Base-by-base conservation (phyloP, 176 grass and related monocot species). In the Guadua angustifolia region DNA sequence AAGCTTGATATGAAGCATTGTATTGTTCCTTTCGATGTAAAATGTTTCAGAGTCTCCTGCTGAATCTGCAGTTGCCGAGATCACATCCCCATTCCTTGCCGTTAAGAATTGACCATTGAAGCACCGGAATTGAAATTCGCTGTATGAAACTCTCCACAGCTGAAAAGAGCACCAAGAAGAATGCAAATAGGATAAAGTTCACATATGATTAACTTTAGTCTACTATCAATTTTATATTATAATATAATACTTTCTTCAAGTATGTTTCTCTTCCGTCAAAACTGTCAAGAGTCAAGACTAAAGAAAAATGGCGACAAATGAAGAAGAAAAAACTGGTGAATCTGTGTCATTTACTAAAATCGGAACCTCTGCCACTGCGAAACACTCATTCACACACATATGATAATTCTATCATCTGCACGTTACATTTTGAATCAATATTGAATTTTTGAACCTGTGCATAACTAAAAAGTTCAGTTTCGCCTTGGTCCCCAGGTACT, bases 1-100 rank as follows among this genome's bases (percentile, higher is more conserved):
- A 89, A 88, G 86, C 35, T 90, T 97, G 58, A 97, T 97, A 83
- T 94, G 94, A 91, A 97, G 69, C 84, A 73, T 71, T 14, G 80
- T 78, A 71, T 88, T 83, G 59, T 84, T 97, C 83, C 90, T 92
- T 91, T 94, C 90, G 2, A 97, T 71, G 51, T 83, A 74, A 91
- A 94, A 92, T 69, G 90, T 91, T 76, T 87, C 94, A 7, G 74
- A 61, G 35, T 77, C 76, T 59, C 89, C 77, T 67, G 92, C 44
- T 78, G 86, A 85, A 90, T 81, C 57, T 78, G 43, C 75, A 65
- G 74, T 89, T 87, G 90, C 92, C 57, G 79, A 88, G 64, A 97
- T 92, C 39, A 84, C 80, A 10, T 82, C 73, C 9, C 67, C 86
- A 57, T 84, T 83, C 45, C 82, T 82, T 85, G 87, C 77, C 74